Evolutionary conservation across 371 early-diverging fungal species (phyloP), one percentile per base, ranked within the genome.

Genomic region (Apophysomyces ossiformis): DNA sequence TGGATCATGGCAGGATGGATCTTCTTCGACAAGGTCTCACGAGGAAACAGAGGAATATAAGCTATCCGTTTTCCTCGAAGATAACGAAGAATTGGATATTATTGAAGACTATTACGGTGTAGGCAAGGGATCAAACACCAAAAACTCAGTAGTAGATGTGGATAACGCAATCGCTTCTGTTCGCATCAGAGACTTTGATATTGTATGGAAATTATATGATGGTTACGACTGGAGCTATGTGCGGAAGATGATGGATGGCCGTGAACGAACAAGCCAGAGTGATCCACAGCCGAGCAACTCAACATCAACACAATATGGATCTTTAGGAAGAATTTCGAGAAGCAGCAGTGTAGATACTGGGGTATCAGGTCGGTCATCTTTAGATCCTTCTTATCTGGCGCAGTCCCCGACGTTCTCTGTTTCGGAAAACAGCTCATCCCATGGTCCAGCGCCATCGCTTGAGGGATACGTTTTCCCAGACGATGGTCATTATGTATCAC

Each of bases 61-160:
- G 37, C 67, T 79, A 36, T 66, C 72, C 1, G 18, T 78, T 1
- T 61, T 82, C 11, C 73, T 75, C 12, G 37, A 65, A 5, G 77
- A 79, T 8, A 60, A 69, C 2, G 63, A 73, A 5, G 72, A 64
- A 8, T 74, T 93, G 36, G 64, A 71, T 4, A 68, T 92, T 21
- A 72, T 85, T 8, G 92, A 92, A 11, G 81, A 92, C 64, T 87
- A 87, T 69, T 94, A 85, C 45, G 78, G 76, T 37, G 76, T 73
- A 37, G 71, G 77, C 37, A 74, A 73, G 67, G 70, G 73, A 61
- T 69, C 61, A 37, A 43, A 54, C 13, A 44, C 45, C 1, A 63
- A 67, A 12, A 69, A 73, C 26, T 70, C 71, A 0, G 39, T 63
- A 5, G 69, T 82, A 1, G 77, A 77, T 58, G 13, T 63, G 9